A percentile compares a stretch with the other conserved stretches of the same genome.
These are phyloP conservation scores for Claviceps monticola DNA, from an alignment of 2,329 filamentous ascomycete genomes.

Conservation along the genomic window DNA sequence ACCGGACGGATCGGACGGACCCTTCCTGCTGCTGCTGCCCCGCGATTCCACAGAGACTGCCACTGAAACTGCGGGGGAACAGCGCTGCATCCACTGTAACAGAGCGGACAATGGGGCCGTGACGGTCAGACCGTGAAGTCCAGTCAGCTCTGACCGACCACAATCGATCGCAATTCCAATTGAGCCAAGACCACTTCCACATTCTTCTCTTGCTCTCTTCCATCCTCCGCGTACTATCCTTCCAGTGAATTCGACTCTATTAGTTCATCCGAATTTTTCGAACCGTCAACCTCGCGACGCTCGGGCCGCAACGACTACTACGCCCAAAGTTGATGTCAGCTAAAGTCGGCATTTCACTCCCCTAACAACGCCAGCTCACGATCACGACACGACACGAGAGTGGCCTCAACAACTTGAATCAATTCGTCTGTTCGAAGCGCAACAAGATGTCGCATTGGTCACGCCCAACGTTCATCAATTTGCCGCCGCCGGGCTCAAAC, in stretches of 20 bases:
- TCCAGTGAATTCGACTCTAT: neutral
- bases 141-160: too few relatives aligned
- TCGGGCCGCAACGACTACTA: too few relatives aligned
- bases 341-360: too few relatives aligned
- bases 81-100: neutral
- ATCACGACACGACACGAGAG: too few relatives aligned
- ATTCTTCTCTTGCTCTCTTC: neutral
- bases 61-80: too few relatives aligned
- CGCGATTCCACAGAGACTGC: neutral
- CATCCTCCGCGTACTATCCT: neutral
- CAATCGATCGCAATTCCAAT: neutral
- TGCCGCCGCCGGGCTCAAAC: conserved; percentile 69
- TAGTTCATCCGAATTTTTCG: neutral
- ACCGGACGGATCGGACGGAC: too few relatives aligned
- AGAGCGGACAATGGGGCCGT: neutral
- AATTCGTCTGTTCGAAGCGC: neutral
- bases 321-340: too few relatives aligned
- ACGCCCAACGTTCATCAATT: conserved; percentile 62
- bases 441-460: conserved; percentile 25
- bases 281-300: neutral
- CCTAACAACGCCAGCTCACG: too few relatives aligned
- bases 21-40: neutral
- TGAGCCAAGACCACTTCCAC: neutral
- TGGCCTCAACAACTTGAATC: too few relatives aligned
- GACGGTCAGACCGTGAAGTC: neutral